Conservation (phyloP, 2,329 filamentous ascomycete genomes). For the Cordyceps farinosa region DNA sequence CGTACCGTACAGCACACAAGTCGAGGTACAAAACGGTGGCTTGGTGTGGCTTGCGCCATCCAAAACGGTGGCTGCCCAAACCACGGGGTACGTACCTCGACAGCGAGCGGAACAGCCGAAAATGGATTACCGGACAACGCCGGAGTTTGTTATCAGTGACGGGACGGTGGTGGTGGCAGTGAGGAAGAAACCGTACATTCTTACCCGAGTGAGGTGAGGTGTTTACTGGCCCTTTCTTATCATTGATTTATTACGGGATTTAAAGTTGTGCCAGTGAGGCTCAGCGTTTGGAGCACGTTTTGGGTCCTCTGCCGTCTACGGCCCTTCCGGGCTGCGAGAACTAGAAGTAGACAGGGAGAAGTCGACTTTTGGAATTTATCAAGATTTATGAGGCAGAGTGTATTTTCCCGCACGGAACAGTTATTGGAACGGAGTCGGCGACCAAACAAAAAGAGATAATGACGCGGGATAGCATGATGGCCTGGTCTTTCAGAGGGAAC, state of each 20-base stretch:
- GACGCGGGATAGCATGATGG: not conserved
- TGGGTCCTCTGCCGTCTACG: not conserved
- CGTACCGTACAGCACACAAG: not conserved
- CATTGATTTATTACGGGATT: not conserved
- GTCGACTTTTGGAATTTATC: too few relatives aligned
- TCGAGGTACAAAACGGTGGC: conserved; percentile 6
- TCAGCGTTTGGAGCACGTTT: not conserved
- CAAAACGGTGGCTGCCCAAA: conserved; percentile 5
- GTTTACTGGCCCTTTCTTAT: not conserved
- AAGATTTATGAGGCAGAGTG: too few relatives aligned
- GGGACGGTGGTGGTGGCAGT: not conserved
- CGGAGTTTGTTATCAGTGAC: not conserved
- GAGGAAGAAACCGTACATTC: not conserved
- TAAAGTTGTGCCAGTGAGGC: conserved; percentile 3
- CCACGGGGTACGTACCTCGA: not conserved
- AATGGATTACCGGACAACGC: conserved; percentile 12
- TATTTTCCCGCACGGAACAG: too few relatives aligned
- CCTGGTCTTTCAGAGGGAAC: too few relatives aligned
- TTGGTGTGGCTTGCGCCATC: not conserved
- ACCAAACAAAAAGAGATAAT: not conserved
- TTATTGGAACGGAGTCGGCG: too few relatives aligned
- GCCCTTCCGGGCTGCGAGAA: too few relatives aligned
- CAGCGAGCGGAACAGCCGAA: conserved; percentile 10
- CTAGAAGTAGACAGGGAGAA: too few relatives aligned
- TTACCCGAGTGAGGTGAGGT: not conserved